Conservation (phyloP, 2,329 filamentous ascomycete species). For the Aspergillus sclerotialis region DNA sequence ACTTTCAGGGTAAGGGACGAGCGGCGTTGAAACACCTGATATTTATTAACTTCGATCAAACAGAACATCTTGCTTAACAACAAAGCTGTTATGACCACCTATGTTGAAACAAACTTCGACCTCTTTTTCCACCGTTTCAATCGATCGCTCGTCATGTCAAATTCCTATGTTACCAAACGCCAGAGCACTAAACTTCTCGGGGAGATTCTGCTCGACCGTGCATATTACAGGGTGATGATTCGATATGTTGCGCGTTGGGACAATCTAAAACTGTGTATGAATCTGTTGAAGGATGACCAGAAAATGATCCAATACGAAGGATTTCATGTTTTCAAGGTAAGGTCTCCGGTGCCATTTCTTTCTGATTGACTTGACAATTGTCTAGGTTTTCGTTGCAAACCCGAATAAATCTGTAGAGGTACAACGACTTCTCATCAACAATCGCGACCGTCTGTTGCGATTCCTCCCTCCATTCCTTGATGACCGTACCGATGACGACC, state of each 20-base stretch:
- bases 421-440: slow-evolving; percentile 92
- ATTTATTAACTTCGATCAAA: neutral
- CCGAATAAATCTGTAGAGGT: slow-evolving; percentile 96
- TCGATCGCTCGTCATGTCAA: slow-evolving; percentile 75
- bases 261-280: slow-evolving; percentile 98
- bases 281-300: slow-evolving; percentile 84
- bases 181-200: slow-evolving; percentile 97
- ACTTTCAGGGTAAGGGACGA: slow-evolving; percentile 85
- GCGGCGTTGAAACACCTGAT: neutral
- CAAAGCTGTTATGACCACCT: slow-evolving; percentile 82
- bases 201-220: slow-evolving; percentile 86
- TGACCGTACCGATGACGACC: slow-evolving; percentile 92
- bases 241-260: slow-evolving; percentile 91
- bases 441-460: slow-evolving; percentile 79
- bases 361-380: slow-evolving; percentile 10
- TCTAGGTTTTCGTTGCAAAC: slow-evolving; percentile 88
- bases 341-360: slow-evolving; percentile 3
- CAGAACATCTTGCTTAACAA: slow-evolving; percentile 92
- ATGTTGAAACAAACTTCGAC: slow-evolving; percentile 83
- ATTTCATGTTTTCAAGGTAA: slow-evolving; percentile 93
- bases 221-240: slow-evolving; percentile 98
- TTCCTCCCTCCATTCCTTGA: slow-evolving; percentile 91
- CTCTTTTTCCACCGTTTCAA: slow-evolving; percentile 92
- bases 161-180: slow-evolving; percentile 94
- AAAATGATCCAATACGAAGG: slow-evolving; percentile 99